phyloP scores from a whole-genome alignment of 1,284 basidiomycete genomes.

The Ganoderma lingzhi region DNA sequence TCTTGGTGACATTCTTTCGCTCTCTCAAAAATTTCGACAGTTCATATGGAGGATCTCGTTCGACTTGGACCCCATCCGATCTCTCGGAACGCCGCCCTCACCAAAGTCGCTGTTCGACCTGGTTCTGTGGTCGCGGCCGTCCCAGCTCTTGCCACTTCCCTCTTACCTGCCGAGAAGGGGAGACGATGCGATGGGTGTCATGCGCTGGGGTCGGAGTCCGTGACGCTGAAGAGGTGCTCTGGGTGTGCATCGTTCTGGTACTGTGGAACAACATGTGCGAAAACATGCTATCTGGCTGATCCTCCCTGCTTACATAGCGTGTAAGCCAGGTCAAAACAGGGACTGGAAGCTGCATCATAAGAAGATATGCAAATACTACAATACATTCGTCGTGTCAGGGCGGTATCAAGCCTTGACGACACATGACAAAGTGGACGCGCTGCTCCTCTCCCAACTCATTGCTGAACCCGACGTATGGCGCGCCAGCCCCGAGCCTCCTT shows the following conservation, averaged over 20 bases:
- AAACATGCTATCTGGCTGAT: neutral
- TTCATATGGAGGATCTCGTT: constrained; percentile 16
- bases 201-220: constrained; percentile 33
- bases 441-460: constrained; percentile 69
- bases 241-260: constrained; percentile 78
- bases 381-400: constrained; percentile 52
- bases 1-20: neutral
- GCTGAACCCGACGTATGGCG: constrained; percentile 44
- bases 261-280: constrained; percentile 67
- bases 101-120: constrained; percentile 45
- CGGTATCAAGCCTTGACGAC: constrained; percentile 55
- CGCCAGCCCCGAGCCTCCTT: neutral
- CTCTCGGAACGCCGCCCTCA: constrained; percentile 59
- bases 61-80: constrained; percentile 52
- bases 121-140: constrained; percentile 58
- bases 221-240: constrained; percentile 57
- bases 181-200: constrained; percentile 72
- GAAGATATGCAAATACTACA: constrained; percentile 66
- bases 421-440: constrained; percentile 65
- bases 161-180: constrained; percentile 65
- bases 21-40: neutral
- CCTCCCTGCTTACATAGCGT: neutral
- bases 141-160: constrained; percentile 53
- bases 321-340: constrained; percentile 63
- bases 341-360: constrained; percentile 74